These are phyloP conservation scores for Russula abietina DNA, from an alignment of 768 basidiomycete species.

Conservation along the genomic window DNA sequence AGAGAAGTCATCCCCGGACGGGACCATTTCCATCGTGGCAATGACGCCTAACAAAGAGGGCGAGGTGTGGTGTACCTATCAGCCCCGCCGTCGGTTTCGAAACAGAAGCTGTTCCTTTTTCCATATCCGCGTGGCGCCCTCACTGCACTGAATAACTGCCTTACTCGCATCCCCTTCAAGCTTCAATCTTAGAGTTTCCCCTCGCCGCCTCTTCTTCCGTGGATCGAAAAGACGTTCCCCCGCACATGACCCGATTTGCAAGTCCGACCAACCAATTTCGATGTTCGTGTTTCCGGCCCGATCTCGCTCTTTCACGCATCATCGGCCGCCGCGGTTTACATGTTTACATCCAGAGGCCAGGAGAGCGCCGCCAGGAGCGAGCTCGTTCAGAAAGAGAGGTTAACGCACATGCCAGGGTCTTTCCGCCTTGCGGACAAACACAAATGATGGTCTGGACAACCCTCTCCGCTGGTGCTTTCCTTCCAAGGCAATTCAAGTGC, in stretches of 20 bases:
- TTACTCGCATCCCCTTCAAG: too few relatives aligned
- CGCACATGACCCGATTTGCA: neutral
- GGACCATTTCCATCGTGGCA: neutral
- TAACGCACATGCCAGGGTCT: neutral
- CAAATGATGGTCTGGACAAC: neutral
- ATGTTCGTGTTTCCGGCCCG: neutral
- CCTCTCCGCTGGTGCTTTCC: neutral
- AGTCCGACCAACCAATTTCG: neutral
- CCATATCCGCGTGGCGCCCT: neutral
- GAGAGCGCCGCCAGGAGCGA: neutral
- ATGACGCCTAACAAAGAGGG: too few relatives aligned
- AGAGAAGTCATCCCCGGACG: neutral
- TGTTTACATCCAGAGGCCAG: neutral
- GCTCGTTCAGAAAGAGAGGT: neutral
- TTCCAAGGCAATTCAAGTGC: neutral
- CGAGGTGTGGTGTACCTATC: too few relatives aligned
- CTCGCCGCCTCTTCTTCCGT: constrained; percentile 3
- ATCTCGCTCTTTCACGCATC: too few relatives aligned
- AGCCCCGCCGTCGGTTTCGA: neutral
- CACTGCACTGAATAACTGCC: neutral
- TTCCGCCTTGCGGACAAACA: neutral
- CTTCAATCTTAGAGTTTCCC: too few relatives aligned
- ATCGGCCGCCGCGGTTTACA: neutral
- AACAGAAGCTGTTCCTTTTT: neutral
- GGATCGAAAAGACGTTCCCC: neutral